A percentile compares a stretch with the other conserved stretches of the same genome.
phyloP scores from a whole-genome alignment of 148 eudicot species.

The Fagopyrum homotropicum region DNA sequence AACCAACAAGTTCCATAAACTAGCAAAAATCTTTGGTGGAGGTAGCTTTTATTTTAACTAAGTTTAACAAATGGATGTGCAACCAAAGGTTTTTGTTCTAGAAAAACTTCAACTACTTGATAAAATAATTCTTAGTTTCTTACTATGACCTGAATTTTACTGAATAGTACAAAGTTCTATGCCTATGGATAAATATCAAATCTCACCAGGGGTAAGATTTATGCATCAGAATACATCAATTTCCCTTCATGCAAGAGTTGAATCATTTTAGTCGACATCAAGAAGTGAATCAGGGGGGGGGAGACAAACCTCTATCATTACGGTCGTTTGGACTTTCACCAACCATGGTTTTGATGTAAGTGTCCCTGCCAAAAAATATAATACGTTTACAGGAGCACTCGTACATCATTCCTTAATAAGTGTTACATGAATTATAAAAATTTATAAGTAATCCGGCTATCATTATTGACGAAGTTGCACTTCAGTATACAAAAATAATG shows the following conservation, averaged over 20 bases:
- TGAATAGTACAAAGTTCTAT: neutral
- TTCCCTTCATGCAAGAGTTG: neutral
- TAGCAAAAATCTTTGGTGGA: no score
- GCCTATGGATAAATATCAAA: neutral
- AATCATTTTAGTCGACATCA: no score
- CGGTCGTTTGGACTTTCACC: conserved; percentile 96
- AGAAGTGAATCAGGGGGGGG: no score
- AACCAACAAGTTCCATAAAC: no score
- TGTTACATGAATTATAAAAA: neutral
- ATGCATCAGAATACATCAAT: neutral
- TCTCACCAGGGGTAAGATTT: neutral
- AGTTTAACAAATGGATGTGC: no score
- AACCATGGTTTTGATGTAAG: conserved; percentile 80
- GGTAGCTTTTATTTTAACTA: no score
- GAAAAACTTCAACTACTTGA: no score
- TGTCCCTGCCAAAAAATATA: conserved; percentile 50
- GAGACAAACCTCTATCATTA: conserved; percentile 76
- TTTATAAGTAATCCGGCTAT: neutral
- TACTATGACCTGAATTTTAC: conserved; percentile 1
- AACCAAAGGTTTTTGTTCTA: no score
- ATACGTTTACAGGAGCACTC: neutral
- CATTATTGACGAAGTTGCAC: neutral
- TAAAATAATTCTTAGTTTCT: neutral
- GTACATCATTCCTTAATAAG: neutral
- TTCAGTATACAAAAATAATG: neutral